phyloP scores from a whole-genome alignment of 495 filamentous ascomycete species.

The Trichoderma orchidacearum region DNA sequence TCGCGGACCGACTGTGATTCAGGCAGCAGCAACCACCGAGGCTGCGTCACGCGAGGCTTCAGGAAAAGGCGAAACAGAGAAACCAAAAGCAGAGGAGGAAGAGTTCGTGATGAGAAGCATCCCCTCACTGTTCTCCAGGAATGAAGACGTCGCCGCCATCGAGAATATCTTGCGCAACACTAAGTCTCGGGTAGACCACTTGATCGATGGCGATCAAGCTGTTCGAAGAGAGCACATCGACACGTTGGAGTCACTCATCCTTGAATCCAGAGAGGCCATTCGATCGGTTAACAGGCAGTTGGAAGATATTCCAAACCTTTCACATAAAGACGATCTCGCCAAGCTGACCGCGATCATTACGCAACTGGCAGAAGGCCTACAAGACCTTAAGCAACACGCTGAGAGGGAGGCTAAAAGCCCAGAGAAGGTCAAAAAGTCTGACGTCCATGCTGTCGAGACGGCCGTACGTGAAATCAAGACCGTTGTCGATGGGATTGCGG shows the following conservation, averaged over 20 bases:
- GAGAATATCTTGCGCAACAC: conserved; percentile 76
- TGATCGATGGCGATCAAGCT: conserved; percentile 47
- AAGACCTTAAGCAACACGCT: conserved; percentile 59
- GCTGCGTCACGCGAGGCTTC: background rate
- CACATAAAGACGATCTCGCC: conserved; percentile 59
- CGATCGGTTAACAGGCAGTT: conserved; percentile 41
- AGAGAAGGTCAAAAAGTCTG: conserved; percentile 60
- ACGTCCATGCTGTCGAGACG: conserved; percentile 63
- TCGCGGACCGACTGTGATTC: conserved; percentile 9
- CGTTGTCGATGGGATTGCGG: conserved; percentile 54
- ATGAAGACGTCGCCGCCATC: conserved; percentile 72
- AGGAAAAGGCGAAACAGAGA: background rate
- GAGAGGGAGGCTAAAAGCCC: conserved; percentile 43
- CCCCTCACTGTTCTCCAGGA: conserved; percentile 14
- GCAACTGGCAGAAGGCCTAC: conserved; percentile 57
- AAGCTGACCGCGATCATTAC: conserved; percentile 63
- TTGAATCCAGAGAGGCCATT: conserved; percentile 58
- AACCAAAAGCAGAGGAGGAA: conserved; percentile 1
- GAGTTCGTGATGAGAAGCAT: conserved; percentile 2
- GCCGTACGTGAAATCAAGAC: conserved; percentile 70
- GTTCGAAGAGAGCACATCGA: conserved; percentile 68
- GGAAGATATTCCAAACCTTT: conserved; percentile 37
- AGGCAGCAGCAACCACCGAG: conserved; percentile 7
- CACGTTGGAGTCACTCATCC: conserved; percentile 51
- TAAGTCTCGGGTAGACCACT: conserved; percentile 68